Evolutionary conservation across 495 filamentous ascomycete species (phyloP).

Genomic region (Pyronema omphalodes): DNA sequence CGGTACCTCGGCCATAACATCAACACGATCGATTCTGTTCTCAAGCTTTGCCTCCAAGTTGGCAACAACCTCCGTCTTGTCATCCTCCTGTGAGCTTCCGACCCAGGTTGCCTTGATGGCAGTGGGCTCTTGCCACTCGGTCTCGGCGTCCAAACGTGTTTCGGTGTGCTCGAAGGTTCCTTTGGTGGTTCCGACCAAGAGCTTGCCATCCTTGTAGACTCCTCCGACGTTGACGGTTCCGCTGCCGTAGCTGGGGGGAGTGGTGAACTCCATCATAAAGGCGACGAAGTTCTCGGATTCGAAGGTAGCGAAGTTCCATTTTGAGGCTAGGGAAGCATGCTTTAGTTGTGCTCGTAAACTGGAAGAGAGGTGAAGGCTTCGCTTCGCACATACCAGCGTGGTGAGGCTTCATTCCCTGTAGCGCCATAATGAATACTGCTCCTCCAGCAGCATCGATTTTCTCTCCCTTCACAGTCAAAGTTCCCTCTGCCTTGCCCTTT

Average conservation of each 20-base stretch:
- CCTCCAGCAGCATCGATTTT: slow-evolving; percentile 66
- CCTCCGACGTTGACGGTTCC: slow-evolving; percentile 74
- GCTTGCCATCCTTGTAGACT: slow-evolving; percentile 59
- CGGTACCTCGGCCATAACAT: slow-evolving; percentile 91
- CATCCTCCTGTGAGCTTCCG: slow-evolving; percentile 58
- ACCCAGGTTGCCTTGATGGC: slow-evolving; percentile 59
- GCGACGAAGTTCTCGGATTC: slow-evolving; percentile 73
- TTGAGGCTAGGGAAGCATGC: slow-evolving; percentile 38
- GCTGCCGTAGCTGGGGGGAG: slow-evolving; percentile 82
- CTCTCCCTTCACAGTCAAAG: slow-evolving; percentile 63
- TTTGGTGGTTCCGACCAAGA: slow-evolving; percentile 50
- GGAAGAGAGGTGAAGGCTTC: slow-evolving; percentile 1
- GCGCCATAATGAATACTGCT: slow-evolving; percentile 58
- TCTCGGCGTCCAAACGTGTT: slow-evolving; percentile 48
- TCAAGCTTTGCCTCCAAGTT: slow-evolving; percentile 49
- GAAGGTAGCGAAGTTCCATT: slow-evolving; percentile 88
- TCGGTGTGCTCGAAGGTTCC: slow-evolving; percentile 48
- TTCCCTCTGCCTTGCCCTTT: slow-evolving; percentile 59
- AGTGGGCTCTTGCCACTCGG: slow-evolving; percentile 77
- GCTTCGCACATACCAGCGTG: slow-evolving; percentile 47
- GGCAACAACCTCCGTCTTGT: slow-evolving; percentile 38
- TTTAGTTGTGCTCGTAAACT: no score
- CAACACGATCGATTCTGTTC: slow-evolving; percentile 62
- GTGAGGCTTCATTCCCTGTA: slow-evolving; percentile 98
- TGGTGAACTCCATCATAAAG: slow-evolving; percentile 88